phyloP scores from a whole-genome alignment of 1,284 basidiomycete genomes.

The Ustilago cynodontis region DNA sequence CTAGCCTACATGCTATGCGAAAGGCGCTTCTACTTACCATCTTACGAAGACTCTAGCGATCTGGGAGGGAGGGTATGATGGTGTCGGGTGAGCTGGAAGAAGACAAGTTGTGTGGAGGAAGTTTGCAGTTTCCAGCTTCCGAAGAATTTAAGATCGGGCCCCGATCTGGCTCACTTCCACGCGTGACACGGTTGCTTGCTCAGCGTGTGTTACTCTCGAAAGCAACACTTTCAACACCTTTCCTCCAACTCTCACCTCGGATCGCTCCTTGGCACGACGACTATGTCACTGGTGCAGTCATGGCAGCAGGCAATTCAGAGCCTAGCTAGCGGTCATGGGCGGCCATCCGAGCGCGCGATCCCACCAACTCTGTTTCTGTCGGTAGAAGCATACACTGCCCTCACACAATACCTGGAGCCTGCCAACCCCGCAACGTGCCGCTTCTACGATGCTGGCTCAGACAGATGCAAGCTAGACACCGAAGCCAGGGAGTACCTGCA shows the following conservation, averaged over 20 bases:
- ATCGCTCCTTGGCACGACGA: neutral
- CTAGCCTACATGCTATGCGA: neutral
- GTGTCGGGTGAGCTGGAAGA: neutral
- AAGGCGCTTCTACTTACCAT: constrained; percentile 25
- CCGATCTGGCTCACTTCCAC: constrained; percentile 11
- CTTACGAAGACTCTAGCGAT: neutral
- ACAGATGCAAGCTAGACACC: neutral
- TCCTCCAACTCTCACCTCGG: neutral
- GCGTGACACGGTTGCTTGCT: constrained; percentile 10
- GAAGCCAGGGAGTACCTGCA: constrained; percentile 5
- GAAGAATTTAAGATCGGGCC: constrained; percentile 29
- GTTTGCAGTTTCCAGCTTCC: constrained; percentile 11
- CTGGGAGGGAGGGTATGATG: neutral
- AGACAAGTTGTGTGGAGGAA: constrained; percentile 22
- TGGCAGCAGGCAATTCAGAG: constrained; percentile 34
- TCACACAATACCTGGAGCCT: constrained; percentile 29
- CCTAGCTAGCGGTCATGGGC: constrained; percentile 2
- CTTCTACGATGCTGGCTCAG: constrained; percentile 11
- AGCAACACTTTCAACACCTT: constrained; percentile 20
- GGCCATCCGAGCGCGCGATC: neutral
- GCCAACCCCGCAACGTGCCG: constrained; percentile 10
- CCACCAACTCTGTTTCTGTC: constrained; percentile 7
- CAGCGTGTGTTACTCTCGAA: constrained; percentile 22
- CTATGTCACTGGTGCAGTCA: constrained; percentile 28
- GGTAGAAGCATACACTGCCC: constrained; percentile 16